Conservation (phyloP, 179 eudicot species). For the Dionaea muscipula region DNA sequence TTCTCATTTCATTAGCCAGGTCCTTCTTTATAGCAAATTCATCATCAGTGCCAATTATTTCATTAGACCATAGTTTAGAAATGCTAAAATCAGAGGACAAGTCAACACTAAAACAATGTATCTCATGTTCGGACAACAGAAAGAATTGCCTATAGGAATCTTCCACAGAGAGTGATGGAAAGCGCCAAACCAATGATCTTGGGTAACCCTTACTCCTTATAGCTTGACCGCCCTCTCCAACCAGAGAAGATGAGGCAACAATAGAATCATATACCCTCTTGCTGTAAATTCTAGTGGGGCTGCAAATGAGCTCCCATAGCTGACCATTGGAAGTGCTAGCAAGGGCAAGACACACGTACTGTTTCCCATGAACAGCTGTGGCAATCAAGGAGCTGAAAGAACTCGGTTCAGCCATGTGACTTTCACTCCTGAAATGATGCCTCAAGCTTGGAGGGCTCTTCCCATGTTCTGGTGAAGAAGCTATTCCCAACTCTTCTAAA, state of each 20-base stretch:
- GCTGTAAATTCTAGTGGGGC: constrained; percentile 44
- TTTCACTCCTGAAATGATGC: constrained; percentile 25
- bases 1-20: constrained; percentile 82
- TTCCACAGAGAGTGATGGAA: constrained; percentile 19
- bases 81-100: constrained; percentile 33
- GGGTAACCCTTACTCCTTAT: constrained; percentile 52
- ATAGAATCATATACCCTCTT: constrained; percentile 23
- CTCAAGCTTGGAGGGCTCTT: constrained; percentile 26
- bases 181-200: constrained; percentile 78
- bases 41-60: constrained; percentile 68
- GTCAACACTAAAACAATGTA: constrained; percentile 57
- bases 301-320: constrained; percentile 69
- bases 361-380: constrained; percentile 36
- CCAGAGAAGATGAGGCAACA: constrained; percentile 19
- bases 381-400: constrained; percentile 66
- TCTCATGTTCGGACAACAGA: constrained; percentile 65
- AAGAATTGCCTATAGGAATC: constrained; percentile 49
- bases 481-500: constrained; percentile 29
- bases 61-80: constrained; percentile 75
- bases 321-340: constrained; percentile 66
- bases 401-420: constrained; percentile 20
- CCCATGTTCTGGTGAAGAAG: constrained; percentile 23
- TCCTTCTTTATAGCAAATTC: constrained; percentile 83
- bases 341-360: constrained; percentile 57
- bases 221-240: constrained; percentile 25